Evolutionary conservation across 345 rosid species (phyloP), one percentile per base, ranked within the genome.

Genomic region (Pistacia vera): DNA sequence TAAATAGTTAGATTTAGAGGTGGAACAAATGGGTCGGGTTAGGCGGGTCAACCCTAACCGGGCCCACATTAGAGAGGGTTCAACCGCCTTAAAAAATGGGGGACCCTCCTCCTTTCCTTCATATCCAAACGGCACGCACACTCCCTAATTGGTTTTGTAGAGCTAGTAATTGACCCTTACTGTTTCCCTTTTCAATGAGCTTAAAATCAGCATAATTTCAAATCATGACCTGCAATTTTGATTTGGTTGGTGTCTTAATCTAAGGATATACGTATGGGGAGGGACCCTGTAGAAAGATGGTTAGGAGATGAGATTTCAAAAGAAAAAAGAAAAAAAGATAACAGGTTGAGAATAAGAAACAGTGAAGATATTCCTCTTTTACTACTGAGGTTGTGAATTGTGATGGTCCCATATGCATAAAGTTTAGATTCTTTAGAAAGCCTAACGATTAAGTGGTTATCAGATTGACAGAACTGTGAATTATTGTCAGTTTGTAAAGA

Each of bases 131-230:
- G 46, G 51, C 68, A 18, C 28, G 30, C 28, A 64, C 28, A 64
- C 22, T 41, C 68, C 52, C 18, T 17, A 49, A 22, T 22, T 22
- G 22, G 22, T 22, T 22, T 22, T 41, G 14, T n/a, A 25, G 38
- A 36, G 38, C 38, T 36, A 36, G 38, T 36, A 36, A 36, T 36
- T 36, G 38, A 13, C 7, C 13, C 54, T 3, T 59, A 22, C 5
- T 68, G 41, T 69, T 71, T 3, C 25, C 33, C 57, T 49, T 72
- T 72, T 61, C 6, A 46, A 25, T 60, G 75, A 9, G 63, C 67
- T 28, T 61, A 28, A 36, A 59, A 44, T 30, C 52, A 7, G 30
- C 68, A 28, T 11, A 57, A 20, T 57, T 7, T 12, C 17, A 18
- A 57, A 57, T 70, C 1, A 70, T 70, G 16, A 38, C 74, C 52